A percentile compares a stretch with the other conserved stretches of the same genome.
Conservation (phyloP, 169 alveolate species). For the Cryptosporidium andersoni region DNA sequence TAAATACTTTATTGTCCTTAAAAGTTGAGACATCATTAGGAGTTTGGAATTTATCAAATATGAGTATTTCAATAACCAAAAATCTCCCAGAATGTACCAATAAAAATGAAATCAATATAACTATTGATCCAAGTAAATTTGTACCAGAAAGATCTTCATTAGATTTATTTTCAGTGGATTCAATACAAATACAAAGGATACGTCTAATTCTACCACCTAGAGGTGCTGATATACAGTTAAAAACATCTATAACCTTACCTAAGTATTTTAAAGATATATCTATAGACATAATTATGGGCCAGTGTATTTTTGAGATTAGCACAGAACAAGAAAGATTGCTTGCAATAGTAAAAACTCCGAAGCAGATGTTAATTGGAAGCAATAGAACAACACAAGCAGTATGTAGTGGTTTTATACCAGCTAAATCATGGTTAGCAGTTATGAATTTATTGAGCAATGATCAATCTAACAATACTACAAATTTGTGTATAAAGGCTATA, state of each 20-base stretch:
- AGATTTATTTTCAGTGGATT: slow-evolving; percentile 39
- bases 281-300: slow-evolving; percentile 55
- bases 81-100: slow-evolving; percentile 29
- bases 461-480: slow-evolving; percentile 18
- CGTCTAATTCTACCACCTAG: slow-evolving; percentile 63
- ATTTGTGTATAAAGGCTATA: slow-evolving; percentile 36
- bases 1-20: slow-evolving; percentile 19
- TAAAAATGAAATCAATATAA: neutral
- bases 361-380: slow-evolving; percentile 48
- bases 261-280: slow-evolving; percentile 31
- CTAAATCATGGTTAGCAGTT: slow-evolving; percentile 69
- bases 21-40: slow-evolving; percentile 46
- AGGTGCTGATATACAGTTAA: slow-evolving; percentile 52
- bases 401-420: slow-evolving; percentile 68
- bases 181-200: slow-evolving; percentile 56
- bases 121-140: neutral
- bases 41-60: slow-evolving; percentile 1
- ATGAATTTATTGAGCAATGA: slow-evolving; percentile 64
- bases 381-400: slow-evolving; percentile 55
- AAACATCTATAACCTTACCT: slow-evolving; percentile 31
- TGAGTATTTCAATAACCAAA: neutral
- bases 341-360: slow-evolving; percentile 62
- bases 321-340: slow-evolving; percentile 28
- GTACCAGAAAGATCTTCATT: no score
- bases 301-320: slow-evolving; percentile 53